Conservation (phyloP, 768 basidiomycete genomes). For the Pisolithus orientalis region DNA sequence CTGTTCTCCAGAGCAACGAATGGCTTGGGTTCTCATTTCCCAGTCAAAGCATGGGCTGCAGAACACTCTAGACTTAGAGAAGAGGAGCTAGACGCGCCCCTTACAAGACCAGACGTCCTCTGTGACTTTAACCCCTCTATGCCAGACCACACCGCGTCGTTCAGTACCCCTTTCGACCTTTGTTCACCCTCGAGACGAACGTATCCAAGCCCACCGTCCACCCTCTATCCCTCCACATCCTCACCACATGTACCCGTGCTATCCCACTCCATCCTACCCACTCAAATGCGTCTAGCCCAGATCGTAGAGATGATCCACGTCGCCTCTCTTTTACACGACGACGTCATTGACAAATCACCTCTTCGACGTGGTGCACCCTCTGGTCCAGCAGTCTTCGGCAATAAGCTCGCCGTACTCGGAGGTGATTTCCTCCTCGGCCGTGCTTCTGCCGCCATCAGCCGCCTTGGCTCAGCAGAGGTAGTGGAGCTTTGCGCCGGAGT, state of each 20-base stretch:
- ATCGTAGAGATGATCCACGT: conserved; percentile 99
- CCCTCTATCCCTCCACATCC: conserved; percentile 11
- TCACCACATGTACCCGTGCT: conserved; percentile 17
- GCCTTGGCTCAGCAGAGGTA: conserved; percentile 83
- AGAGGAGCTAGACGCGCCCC: conserved; percentile 70
- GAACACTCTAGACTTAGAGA: conserved; percentile 49
- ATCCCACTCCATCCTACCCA: conserved; percentile 50
- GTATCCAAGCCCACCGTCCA: conserved; percentile 22
- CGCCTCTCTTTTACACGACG: conserved; percentile 89
- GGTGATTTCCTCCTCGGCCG: conserved; percentile 95
- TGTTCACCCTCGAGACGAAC: conserved; percentile 24
- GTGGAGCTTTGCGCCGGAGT: conserved; percentile 91
- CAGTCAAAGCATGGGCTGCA: conserved; percentile 53
- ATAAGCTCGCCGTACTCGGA: conserved; percentile 89
- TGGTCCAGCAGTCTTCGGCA: conserved; percentile 76
- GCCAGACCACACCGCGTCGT: conserved; percentile 70
- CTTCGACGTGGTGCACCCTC: conserved; percentile 64
- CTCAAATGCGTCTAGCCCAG: conserved; percentile 88
- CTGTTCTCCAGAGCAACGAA: conserved; percentile 92
- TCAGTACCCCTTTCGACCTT: conserved; percentile 52
- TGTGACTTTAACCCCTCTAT: conserved; percentile 89
- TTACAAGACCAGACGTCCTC: conserved; percentile 73
- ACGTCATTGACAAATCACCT: conserved; percentile 71
- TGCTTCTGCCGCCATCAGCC: conserved; percentile 78
- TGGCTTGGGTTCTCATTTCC: conserved; percentile 68